Conservation (phyloP, 1,139 yeast genomes). For the Casaregolazyma suthepensis region DNA sequence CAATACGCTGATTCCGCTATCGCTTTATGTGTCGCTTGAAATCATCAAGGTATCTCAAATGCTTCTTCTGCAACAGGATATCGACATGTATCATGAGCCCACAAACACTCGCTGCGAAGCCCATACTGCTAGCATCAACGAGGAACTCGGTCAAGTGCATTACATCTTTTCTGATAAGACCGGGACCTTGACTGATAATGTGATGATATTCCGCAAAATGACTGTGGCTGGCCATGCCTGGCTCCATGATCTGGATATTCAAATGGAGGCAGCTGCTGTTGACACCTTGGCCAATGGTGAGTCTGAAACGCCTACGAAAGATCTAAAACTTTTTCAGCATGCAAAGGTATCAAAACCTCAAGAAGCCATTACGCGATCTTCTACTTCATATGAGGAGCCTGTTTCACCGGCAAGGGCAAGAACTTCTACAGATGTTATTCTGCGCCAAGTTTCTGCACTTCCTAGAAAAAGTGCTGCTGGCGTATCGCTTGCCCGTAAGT, state of each 20-base stretch:
- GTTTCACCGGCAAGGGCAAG: conserved; percentile 14
- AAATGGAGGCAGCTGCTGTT: conserved; percentile 28
- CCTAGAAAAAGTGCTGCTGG: conserved; percentile 28
- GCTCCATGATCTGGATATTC: conserved; percentile 68
- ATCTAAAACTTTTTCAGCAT: conserved; percentile 6
- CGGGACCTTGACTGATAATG: conserved; percentile 73
- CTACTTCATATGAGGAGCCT: conserved; percentile 10
- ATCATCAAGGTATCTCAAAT: conserved; percentile 85
- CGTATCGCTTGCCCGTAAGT: conserved; percentile 7
- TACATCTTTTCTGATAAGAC: conserved; percentile 95
- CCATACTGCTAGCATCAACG: conserved; percentile 89
- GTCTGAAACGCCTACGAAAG: neutral
- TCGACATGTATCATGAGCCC: conserved; percentile 86
- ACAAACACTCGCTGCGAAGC: conserved; percentile 92
- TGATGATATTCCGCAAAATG: conserved; percentile 33
- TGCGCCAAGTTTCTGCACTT: conserved; percentile 31
- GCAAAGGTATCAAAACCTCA: conserved; percentile 4
- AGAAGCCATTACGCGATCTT: conserved; percentile 5
- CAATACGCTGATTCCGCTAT: conserved; percentile 89
- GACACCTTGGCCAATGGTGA: conserved; percentile 7
- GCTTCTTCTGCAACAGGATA: conserved; percentile 73
- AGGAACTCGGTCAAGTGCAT: conserved; percentile 94
- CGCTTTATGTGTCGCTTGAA: conserved; percentile 94
- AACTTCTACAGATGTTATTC: conserved; percentile 27
- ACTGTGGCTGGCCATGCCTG: conserved; percentile 74